These are phyloP conservation scores for Ustilago hordei DNA, from an alignment of 1,284 basidiomycete species.

Conservation along the genomic window DNA sequence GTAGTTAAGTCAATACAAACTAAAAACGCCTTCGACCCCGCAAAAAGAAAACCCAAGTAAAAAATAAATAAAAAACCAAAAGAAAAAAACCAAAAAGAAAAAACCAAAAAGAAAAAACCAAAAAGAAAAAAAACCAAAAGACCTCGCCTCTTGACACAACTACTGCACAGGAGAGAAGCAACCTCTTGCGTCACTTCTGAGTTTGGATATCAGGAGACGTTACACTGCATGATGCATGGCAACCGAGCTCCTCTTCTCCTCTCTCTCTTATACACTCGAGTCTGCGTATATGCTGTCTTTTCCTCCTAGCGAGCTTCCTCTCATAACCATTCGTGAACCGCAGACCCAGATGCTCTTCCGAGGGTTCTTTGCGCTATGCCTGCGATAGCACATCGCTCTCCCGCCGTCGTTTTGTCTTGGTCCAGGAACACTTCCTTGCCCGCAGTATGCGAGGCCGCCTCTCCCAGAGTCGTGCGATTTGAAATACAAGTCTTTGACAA, in stretches of 20 bases:
- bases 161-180: too few species aligned
- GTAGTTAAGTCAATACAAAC: not conserved
- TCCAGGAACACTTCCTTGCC: too few species aligned
- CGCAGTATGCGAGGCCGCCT: too few species aligned
- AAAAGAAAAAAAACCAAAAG: too few species aligned
- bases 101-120: too few species aligned
- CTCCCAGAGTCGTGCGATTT: not conserved
- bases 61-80: too few species aligned
- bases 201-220: conserved; percentile 14
- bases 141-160: too few species aligned
- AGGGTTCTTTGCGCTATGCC: too few species aligned
- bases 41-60: not conserved
- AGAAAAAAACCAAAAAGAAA: too few species aligned
- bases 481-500: not conserved
- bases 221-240: conserved; percentile 9
- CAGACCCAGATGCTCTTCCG: too few species aligned
- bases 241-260: not conserved
- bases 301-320: not conserved
- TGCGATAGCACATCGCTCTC: not conserved
- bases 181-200: conserved; percentile 3
- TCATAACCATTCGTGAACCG: not conserved
- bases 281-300: conserved; percentile 3
- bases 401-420: not conserved
- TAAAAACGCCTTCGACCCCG: not conserved
- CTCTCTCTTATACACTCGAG: not conserved